Evolutionary conservation across 129 eudicot genomes (phyloP), one percentile per base, ranked within the genome.

Genomic region (Centaurea solstitialis): DNA sequence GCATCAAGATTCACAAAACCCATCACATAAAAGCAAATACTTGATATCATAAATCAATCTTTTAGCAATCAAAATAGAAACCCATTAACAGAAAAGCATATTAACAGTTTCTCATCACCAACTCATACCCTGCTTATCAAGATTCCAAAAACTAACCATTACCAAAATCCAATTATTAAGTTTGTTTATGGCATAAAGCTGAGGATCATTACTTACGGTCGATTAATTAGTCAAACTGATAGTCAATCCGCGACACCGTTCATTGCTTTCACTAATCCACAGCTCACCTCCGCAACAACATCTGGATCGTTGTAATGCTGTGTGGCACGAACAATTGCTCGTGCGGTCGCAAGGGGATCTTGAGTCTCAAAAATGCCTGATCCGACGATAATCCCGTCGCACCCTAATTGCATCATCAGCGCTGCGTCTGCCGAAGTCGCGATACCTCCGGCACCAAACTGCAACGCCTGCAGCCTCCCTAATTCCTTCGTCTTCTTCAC

Each of bases 351-450:
- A 26, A 26, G 30, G 30, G 30, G 30, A 26, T 90, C 91, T 0
- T 88, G 88, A 61, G 91, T 82, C 88, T 90, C 87, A 79, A 90
- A 90, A 50, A 90, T 86, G 6, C 91, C 94, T 0, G 94, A 87
- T 0, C 94, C 94, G 2, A 90, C 94, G 45, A 90, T 87, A 70
- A 90, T 87, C 23, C 91, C 94, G 70, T 90, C 91, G 67, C 94
- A 90, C 4, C 94, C 94, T 70, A 90, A 72, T 70, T 87, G 94
- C 94, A 90, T 90, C 94, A 88, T 88, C 59, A 90, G 76, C 33
- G 92, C 92, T 0, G 91, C 94, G 24, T 90, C 91, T 1, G 94
- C 90, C 30, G 94, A 92, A 23, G 94, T 88, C 6, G 91, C 91
- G 7, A 90, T 86, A 0, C 94, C 94, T 0, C 94, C 94, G 5